These are phyloP conservation scores for Liquidambar formosana DNA, from an alignment of 164 flowering plant genomes.

Conservation along the genomic window DNA sequence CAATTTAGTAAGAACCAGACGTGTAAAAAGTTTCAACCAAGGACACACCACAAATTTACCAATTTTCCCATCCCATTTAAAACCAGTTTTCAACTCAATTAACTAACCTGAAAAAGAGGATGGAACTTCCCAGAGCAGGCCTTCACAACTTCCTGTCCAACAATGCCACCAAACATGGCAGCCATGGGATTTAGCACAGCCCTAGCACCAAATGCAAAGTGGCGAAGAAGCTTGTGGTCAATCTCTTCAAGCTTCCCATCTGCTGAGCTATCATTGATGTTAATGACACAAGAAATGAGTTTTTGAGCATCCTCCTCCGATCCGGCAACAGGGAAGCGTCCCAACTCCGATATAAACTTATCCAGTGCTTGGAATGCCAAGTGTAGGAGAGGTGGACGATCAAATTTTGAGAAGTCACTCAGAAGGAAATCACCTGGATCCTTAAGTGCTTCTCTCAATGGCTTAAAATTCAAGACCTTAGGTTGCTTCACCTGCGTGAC, in stretches of 20 bases:
- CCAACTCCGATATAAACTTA: constrained; percentile 51
- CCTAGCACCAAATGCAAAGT: constrained; percentile 81
- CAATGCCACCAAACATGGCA: constrained; percentile 95
- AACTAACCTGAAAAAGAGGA: constrained; percentile 78
- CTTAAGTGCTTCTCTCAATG: constrained; percentile 61
- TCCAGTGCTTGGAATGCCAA: constrained; percentile 87
- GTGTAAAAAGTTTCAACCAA: too few relatives aligned
- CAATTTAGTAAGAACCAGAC: too few relatives aligned
- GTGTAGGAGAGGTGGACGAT: constrained; percentile 78
- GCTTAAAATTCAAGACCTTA: constrained; percentile 70
- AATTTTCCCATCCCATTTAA: neutral
- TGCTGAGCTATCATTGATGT: constrained; percentile 50
- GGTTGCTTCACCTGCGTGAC: constrained; percentile 90
- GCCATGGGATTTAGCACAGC: constrained; percentile 95
- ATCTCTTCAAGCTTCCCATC: constrained; percentile 60
- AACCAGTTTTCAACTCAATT: neutral
- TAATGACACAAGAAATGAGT: constrained; percentile 43
- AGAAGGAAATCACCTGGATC: constrained; percentile 88
- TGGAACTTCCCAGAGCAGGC: constrained; percentile 97
- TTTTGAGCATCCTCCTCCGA: constrained; percentile 81
- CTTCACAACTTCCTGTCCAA: constrained; percentile 89
- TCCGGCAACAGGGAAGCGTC: constrained; percentile 81
- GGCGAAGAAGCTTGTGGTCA: constrained; percentile 56
- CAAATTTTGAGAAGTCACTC: constrained; percentile 85
- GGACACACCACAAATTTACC: too few relatives aligned